Evolutionary conservation across 441 rosid genomes (phyloP).

Genomic region (Aleurites moluccanus): DNA sequence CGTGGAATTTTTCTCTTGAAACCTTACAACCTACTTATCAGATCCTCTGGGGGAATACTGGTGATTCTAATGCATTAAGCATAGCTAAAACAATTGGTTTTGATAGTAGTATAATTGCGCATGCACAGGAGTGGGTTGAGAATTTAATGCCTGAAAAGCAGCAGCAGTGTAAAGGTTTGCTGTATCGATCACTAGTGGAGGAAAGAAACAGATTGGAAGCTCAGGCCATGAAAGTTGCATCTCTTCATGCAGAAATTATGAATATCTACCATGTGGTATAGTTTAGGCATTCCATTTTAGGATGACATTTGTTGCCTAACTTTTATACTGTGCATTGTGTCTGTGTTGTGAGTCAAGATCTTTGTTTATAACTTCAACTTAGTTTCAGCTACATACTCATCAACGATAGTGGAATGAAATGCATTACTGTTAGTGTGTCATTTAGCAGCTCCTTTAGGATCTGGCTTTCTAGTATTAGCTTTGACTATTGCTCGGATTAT

Average conservation of each 20-base stretch:
- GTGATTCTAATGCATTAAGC: conserved; percentile 81
- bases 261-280: conserved; percentile 66
- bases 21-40: conserved; percentile 77
- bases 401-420: neutral
- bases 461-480: neutral
- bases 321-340: conserved; percentile 5
- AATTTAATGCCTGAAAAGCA: conserved; percentile 72
- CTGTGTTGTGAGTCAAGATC: conserved; percentile 13
- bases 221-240: conserved; percentile 55
- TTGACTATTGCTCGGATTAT: neutral
- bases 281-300: conserved; percentile 16
- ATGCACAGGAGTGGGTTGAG: conserved; percentile 73
- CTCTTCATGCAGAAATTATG: conserved; percentile 62
- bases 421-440: neutral
- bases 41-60: conserved; percentile 83
- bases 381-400: conserved; percentile 3
- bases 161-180: conserved; percentile 55
- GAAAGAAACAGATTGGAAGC: conserved; percentile 71
- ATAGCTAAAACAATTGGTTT: conserved; percentile 89
- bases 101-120: conserved; percentile 54
- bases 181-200: conserved; percentile 70
- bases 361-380: neutral
- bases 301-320: conserved; percentile 10
- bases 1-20: conserved; percentile 82
- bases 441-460: neutral